Percentiles rank a stretch among this genome's conserved stretches.
phyloP scores from a whole-genome alignment of 1,139 yeast species.

The Protomyces lactucae-debilis region DNA sequence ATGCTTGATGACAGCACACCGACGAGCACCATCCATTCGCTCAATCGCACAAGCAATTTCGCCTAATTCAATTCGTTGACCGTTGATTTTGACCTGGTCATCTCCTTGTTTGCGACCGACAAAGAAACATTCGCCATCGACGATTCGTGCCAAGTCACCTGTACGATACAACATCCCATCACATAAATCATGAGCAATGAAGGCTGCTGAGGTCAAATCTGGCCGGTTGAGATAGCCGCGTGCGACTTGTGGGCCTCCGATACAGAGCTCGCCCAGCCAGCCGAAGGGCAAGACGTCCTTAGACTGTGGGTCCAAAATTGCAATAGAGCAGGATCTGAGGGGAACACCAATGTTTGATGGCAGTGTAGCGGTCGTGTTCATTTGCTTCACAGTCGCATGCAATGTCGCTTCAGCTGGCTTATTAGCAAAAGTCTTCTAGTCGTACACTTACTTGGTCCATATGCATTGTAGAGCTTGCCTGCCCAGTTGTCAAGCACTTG shows the following conservation, averaged over 20 bases:
- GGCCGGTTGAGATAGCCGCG: slow-evolving; percentile 35
- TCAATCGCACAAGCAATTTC: slow-evolving; percentile 34
- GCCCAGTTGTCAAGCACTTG: slow-evolving; percentile 30
- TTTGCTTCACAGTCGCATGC: slow-evolving; percentile 32
- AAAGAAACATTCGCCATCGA: slow-evolving; percentile 21
- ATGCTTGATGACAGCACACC: slow-evolving; percentile 29
- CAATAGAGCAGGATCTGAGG: slow-evolving; percentile 28
- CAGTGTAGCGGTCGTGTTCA: slow-evolving; percentile 7
- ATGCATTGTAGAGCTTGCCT: slow-evolving; percentile 32
- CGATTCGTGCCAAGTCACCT: slow-evolving; percentile 35
- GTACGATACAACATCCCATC: slow-evolving; percentile 34
- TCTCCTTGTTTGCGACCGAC: slow-evolving; percentile 34
- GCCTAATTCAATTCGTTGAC: slow-evolving; percentile 37
- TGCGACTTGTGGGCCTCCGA: slow-evolving; percentile 36
- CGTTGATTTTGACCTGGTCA: slow-evolving; percentile 37
- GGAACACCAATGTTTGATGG: slow-evolving; percentile 34
- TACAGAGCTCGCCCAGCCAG: slow-evolving; percentile 35
- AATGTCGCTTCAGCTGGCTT: slow-evolving; percentile 33
- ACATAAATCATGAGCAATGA: slow-evolving; percentile 22
- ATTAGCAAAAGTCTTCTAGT: background rate
- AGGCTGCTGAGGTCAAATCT: slow-evolving; percentile 32
- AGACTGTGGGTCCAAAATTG: slow-evolving; percentile 27
- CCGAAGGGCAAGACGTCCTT: slow-evolving; percentile 33
- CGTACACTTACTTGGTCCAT: slow-evolving; percentile 33
- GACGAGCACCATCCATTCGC: slow-evolving; percentile 2